Conservation (phyloP, 2,329 filamentous ascomycete genomes). For the Paracorniculantispora psalliotae region DNA sequence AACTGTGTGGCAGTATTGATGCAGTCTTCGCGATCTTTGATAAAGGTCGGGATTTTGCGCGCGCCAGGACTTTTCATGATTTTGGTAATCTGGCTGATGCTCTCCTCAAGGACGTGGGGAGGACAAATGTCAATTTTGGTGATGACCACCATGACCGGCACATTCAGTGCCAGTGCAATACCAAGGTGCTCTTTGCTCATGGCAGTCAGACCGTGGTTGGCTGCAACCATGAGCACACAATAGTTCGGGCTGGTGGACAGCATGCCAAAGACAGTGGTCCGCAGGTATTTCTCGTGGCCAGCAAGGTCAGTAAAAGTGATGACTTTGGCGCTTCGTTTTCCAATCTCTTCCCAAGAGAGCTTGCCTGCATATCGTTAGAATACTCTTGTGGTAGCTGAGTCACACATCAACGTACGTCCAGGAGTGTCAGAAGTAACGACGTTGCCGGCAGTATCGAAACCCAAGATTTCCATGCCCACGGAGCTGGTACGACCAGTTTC, state of each 20-base stretch:
- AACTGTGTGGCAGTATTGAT: constrained; percentile 96
- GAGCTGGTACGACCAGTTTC: constrained; percentile 93
- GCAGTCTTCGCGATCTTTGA: constrained; percentile 85
- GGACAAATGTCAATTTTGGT: constrained; percentile 99
- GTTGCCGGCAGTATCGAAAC: constrained; percentile 82
- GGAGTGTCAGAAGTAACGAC: constrained; percentile 77
- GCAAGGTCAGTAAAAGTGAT: constrained; percentile 95
- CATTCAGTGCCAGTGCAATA: constrained; percentile 88
- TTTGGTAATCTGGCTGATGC: constrained; percentile 82
- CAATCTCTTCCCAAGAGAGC: constrained; percentile 96
- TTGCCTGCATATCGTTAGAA: constrained; percentile 35
- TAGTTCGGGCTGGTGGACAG: constrained; percentile 95
- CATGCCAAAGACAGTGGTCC: constrained; percentile 93
- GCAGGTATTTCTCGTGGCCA: constrained; percentile 89
- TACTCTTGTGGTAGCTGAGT: too few relatives aligned
- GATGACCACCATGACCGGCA: constrained; percentile 95
- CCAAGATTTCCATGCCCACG: constrained; percentile 98
- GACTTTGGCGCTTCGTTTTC: constrained; percentile 89
- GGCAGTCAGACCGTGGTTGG: constrained; percentile 92
- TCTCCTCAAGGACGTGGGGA: constrained; percentile 90
- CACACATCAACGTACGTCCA: constrained; percentile 55
- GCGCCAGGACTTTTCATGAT: constrained; percentile 93
- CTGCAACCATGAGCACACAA: constrained; percentile 95
- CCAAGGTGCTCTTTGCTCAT: constrained; percentile 99
- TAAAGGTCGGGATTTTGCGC: constrained; percentile 91